Evolutionary conservation across 139 green algal species (phyloP).

Genomic region (Diplosphaera chodatii): DNA sequence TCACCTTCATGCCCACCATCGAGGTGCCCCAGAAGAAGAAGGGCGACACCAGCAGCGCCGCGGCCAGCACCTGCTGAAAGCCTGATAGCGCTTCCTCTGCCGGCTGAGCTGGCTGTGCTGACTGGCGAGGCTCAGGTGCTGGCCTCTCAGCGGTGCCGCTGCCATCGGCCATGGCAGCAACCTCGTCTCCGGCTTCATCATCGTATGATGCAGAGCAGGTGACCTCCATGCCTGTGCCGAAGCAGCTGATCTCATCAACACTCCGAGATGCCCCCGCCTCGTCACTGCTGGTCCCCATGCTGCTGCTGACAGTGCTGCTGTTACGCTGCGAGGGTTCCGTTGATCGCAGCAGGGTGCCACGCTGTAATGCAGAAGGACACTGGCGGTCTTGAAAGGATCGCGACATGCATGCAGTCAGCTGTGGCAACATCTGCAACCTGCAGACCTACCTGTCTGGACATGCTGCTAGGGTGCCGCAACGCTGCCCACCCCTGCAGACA

Average conservation of each 20-base stretch:
- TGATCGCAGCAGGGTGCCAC: too few species aligned
- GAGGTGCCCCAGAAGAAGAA: conserved; percentile 97
- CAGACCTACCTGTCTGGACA: too few species aligned
- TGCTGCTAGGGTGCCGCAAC: too few species aligned
- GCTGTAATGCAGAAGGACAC: too few species aligned
- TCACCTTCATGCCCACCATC: conserved; percentile 94
- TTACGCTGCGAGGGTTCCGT: background rate
- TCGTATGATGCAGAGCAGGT: conserved; percentile 21
- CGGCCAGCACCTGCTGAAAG: conserved; percentile 16
- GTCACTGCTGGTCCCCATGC: background rate
- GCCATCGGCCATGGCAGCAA: background rate
- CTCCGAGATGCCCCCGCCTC: background rate
- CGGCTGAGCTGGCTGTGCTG: too few species aligned
- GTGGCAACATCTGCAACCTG: too few species aligned
- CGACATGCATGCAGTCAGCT: too few species aligned
- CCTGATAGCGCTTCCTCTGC: background rate
- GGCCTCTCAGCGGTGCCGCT: background rate
- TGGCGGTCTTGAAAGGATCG: too few species aligned
- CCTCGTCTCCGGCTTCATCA: background rate
- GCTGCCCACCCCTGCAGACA: too few species aligned
- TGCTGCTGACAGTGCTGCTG: background rate
- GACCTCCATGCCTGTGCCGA: conserved; percentile 38
- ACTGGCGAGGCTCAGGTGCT: too few species aligned
- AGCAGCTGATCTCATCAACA: conserved; percentile 10
- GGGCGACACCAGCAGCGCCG: conserved; percentile 73